phyloP scores from a whole-genome alignment of 169 alveolate species.

The Cryptosporidium sp. region DNA sequence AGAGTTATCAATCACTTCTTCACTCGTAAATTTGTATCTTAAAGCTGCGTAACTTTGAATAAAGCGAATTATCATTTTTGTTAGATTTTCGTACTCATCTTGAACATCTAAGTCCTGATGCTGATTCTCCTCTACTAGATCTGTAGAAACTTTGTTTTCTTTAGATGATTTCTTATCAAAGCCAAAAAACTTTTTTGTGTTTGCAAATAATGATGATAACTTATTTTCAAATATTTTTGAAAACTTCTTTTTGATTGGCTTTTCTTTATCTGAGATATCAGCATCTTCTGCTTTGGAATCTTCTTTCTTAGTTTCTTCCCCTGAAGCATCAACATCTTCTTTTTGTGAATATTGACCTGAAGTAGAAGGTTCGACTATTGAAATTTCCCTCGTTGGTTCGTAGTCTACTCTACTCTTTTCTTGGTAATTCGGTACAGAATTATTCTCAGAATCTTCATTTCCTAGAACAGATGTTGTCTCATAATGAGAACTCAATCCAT shows the following conservation, averaged over 20 bases:
- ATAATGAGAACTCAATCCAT: neutral
- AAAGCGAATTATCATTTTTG: slow-evolving; percentile 12
- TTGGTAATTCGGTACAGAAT: neutral
- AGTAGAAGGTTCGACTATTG: neutral
- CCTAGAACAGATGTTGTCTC: neutral
- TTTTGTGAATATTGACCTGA: neutral
- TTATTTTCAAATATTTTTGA: slow-evolving; percentile 33
- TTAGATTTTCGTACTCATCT: slow-evolving; percentile 18
- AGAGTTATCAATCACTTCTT: slow-evolving; percentile 6
- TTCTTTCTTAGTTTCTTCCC: neutral
- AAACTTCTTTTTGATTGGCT: slow-evolving; percentile 17
- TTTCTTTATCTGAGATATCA: neutral
- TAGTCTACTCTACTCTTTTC: neutral
- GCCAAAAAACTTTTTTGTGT: slow-evolving; percentile 24
- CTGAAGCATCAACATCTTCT: neutral
- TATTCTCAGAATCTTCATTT: neutral
- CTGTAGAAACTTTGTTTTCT: neutral
- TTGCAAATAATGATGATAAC: slow-evolving; percentile 14
- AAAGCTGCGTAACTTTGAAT: slow-evolving; percentile 64
- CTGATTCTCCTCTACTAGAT: neutral
- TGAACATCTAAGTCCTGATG: neutral
- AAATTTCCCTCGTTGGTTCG: neutral
- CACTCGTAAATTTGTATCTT: slow-evolving; percentile 17
- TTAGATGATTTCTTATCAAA: slow-evolving; percentile 20
- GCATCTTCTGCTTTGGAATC: neutral